Conservation (phyloP, 805 yeast species). For the Saccharomyces mikatae region DNA sequence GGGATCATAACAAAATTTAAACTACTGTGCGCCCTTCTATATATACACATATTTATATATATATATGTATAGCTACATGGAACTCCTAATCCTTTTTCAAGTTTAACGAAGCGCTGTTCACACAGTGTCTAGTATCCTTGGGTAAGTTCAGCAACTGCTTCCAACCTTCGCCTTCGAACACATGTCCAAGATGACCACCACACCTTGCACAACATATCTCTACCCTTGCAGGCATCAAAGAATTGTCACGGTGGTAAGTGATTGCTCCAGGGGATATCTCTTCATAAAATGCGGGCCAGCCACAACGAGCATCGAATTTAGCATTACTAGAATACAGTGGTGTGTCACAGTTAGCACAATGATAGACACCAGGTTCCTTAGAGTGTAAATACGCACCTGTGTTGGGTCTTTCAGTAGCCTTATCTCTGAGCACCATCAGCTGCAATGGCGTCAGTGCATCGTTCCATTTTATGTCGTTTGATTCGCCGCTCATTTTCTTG, state of each 20-base stretch:
- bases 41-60: not conserved
- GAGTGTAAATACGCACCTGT: constrained; percentile 33
- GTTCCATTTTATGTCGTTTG: constrained; percentile 61
- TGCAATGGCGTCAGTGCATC: constrained; percentile 71
- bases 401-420: constrained; percentile 40
- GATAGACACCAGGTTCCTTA: constrained; percentile 52
- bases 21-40: not conserved
- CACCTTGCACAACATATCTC: constrained; percentile 86
- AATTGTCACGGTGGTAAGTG: constrained; percentile 47
- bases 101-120: constrained; percentile 74
- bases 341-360: constrained; percentile 76
- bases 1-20: constrained; percentile 37
- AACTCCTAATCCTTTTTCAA: constrained; percentile 33
- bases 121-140: constrained; percentile 92
- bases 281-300: constrained; percentile 96
- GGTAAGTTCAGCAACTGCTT: constrained; percentile 36
- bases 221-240: constrained; percentile 72
- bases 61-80: not conserved
- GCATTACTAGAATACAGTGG: constrained; percentile 75
- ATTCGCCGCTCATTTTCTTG: constrained; percentile 1
- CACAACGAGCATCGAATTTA: constrained; percentile 87
- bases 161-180: constrained; percentile 90
- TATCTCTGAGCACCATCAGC: constrained; percentile 65
- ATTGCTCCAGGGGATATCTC: constrained; percentile 74
- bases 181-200: constrained; percentile 94